These are phyloP conservation scores for Trebouxia sp. DNA, from an alignment of 139 green algal genomes.

Conservation along the genomic window DNA sequence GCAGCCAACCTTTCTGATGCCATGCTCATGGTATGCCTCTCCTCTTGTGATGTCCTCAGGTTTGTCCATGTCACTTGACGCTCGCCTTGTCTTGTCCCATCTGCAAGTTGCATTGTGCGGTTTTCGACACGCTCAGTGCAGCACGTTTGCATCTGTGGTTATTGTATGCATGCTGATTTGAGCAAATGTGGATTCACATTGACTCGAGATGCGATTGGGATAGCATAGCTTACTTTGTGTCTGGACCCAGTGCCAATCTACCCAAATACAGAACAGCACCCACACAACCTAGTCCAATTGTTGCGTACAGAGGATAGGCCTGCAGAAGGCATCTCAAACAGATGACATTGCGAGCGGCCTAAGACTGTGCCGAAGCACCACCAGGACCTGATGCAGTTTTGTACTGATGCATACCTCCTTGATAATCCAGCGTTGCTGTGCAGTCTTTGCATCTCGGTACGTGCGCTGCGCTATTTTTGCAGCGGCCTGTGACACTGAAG, in stretches of 20 bases:
- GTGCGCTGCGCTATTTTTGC: background rate
- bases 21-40: slow-evolving; percentile 10
- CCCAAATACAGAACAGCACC: slow-evolving; percentile 14
- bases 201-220: no score
- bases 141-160: no score
- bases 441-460: background rate
- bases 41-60: slow-evolving; percentile 2
- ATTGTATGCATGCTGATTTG: no score
- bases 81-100: slow-evolving; percentile 14
- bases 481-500: background rate
- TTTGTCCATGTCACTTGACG: slow-evolving; percentile 20
- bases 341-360: no score
- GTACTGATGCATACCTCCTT: slow-evolving; percentile 13
- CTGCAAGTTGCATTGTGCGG: no score
- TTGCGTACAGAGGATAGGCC: slow-evolving; percentile 8
- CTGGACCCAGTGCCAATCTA: background rate
- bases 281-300: slow-evolving; percentile 1
- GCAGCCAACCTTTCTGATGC: background rate
- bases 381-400: no score
- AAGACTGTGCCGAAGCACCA: no score
- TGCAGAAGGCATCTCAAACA: no score
- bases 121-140: no score
- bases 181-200: no score
- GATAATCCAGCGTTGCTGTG: slow-evolving; percentile 13
- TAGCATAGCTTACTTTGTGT: background rate